Percentiles rank a stretch among this genome's conserved stretches.
phyloP scores from a whole-genome alignment of 2,329 filamentous ascomycete species.

The Fusarium dimerum region DNA sequence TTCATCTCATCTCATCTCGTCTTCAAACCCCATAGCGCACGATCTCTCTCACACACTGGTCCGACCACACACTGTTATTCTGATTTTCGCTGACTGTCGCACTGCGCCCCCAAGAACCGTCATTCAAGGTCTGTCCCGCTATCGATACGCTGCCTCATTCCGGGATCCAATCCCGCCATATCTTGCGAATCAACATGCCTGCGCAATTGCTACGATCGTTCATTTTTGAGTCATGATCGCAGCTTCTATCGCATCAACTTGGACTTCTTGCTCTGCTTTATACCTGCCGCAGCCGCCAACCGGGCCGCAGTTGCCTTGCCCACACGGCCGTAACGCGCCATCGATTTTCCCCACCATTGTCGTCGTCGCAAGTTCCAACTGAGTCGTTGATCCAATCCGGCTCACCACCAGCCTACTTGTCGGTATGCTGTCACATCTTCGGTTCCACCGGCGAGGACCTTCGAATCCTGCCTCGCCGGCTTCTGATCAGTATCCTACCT shows the following conservation, averaged over 20 bases:
- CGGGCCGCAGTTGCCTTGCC: constrained; percentile 17
- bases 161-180: constrained; percentile 7
- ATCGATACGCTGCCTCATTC: constrained; percentile 13
- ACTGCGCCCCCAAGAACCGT: neutral
- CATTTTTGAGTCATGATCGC: constrained; percentile 31
- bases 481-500: constrained; percentile 48
- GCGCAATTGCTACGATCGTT: constrained; percentile 20
- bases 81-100: neutral
- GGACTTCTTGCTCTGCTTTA: constrained; percentile 15
- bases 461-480: constrained; percentile 57
- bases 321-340: constrained; percentile 12
- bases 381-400: constrained; percentile 12
- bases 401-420: constrained; percentile 19
- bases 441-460: constrained; percentile 58
- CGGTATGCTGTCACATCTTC: constrained; percentile 54
- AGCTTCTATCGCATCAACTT: constrained; percentile 19
- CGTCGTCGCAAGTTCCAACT: constrained; percentile 23
- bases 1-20: neutral
- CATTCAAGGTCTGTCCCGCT: constrained; percentile 2
- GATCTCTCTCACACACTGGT: neutral
- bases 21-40: neutral
- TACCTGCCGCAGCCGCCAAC: constrained; percentile 21
- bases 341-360: constrained; percentile 17
- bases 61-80: too few species aligned
- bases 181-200: constrained; percentile 24